These are phyloP conservation scores for Breynia disticha DNA, from an alignment of 441 rosid genomes.

Conservation along the genomic window DNA sequence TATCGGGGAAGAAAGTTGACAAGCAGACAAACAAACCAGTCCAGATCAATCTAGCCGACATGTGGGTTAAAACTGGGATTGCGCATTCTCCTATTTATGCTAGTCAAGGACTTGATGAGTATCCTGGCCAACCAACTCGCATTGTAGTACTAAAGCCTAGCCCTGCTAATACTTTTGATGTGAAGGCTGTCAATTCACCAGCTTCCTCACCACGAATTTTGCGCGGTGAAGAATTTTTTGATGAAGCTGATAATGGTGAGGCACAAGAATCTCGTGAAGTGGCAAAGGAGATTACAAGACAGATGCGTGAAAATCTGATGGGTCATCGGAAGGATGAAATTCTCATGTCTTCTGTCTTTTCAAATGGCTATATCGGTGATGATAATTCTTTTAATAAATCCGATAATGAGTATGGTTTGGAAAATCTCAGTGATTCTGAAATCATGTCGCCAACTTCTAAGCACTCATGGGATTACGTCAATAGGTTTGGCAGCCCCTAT, in stretches of 20 bases:
- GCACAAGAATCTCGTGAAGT: constrained; percentile 46
- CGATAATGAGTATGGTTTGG: constrained; percentile 49
- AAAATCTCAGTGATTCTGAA: constrained; percentile 71
- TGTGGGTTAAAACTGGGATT: constrained; percentile 31
- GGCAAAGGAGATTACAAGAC: constrained; percentile 46
- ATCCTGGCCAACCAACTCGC: constrained; percentile 56
- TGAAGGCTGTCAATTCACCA: constrained; percentile 34
- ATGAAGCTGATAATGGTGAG: constrained; percentile 43
- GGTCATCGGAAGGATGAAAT: constrained; percentile 65
- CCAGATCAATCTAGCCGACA: constrained; percentile 34
- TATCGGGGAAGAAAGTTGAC: constrained; percentile 34
- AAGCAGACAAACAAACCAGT: constrained; percentile 33
- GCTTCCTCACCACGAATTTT: constrained; percentile 35
- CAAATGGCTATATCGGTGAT: constrained; percentile 74
- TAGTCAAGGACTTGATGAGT: constrained; percentile 32
- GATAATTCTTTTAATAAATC: constrained; percentile 73
- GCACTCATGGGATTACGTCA: constrained; percentile 79
- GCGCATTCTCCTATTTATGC: constrained; percentile 33
- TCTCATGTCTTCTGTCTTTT: constrained; percentile 62
- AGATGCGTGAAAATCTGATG: constrained; percentile 38
- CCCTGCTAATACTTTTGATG: constrained; percentile 45
- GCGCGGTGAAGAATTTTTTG: constrained; percentile 27
- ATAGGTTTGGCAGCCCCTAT: constrained; percentile 59
- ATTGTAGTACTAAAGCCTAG: constrained; percentile 92
- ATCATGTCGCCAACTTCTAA: constrained; percentile 65